Evolutionary conservation across 257 asterid species (phyloP).

Genomic region (Orobanche coerulescens): DNA sequence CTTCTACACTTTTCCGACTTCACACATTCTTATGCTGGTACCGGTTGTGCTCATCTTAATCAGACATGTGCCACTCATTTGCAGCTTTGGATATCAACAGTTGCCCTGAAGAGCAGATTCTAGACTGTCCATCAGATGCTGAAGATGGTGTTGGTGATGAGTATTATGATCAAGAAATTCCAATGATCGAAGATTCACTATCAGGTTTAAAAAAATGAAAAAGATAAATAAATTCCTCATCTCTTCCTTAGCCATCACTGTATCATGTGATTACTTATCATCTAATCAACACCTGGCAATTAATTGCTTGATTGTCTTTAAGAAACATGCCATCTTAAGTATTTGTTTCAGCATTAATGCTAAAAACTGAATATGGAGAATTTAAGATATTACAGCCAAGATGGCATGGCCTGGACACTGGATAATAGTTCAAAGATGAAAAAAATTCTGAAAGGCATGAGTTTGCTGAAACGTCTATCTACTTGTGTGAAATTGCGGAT

Average conservation of each 20-base stretch:
- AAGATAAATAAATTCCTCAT: not conserved
- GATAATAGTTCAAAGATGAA: not conserved
- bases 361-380: not conserved
- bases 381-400: not conserved
- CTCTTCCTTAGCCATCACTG: not conserved
- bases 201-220: conserved; percentile 41
- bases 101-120: conserved; percentile 71
- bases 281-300: not conserved
- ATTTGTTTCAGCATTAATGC: not conserved
- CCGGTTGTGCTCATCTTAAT: conserved; percentile 56
- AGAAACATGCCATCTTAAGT: not conserved
- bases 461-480: not conserved
- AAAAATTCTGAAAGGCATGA: not conserved
- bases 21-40: conserved; percentile 41
- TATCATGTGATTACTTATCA: not conserved
- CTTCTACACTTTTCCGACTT: conserved; percentile 9
- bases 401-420: not conserved
- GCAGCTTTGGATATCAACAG: conserved; percentile 88
- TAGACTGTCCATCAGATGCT: conserved; percentile 53
- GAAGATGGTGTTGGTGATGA: conserved; percentile 56
- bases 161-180: conserved; percentile 62
- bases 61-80: conserved; percentile 89
- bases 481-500: not conserved
- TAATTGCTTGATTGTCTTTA: conserved; percentile 4
- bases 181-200: conserved; percentile 56